Conservation (phyloP, 352 stramenopile species). For the Plasmopara viticola region DNA sequence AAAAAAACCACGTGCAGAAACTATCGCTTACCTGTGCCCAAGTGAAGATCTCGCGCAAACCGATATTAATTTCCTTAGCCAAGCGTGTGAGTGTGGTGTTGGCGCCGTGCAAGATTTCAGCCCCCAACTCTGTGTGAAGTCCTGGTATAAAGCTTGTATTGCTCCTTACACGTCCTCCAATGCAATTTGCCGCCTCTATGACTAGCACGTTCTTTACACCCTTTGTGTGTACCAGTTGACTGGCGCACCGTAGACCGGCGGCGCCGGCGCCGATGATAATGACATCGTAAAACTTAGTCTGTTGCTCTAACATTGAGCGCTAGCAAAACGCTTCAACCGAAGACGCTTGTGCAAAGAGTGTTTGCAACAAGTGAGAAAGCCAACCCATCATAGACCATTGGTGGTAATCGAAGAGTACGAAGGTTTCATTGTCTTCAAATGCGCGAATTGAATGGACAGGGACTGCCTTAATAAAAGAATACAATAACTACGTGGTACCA, state of each 20-base stretch:
- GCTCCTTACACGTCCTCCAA: constrained; percentile 61
- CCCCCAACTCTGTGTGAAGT: constrained; percentile 66
- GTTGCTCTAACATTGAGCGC: constrained; percentile 11
- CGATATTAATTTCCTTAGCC: constrained; percentile 56
- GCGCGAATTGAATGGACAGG: too few species aligned
- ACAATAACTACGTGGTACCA: too few species aligned
- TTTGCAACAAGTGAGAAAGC: too few species aligned
- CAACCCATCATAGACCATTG: too few species aligned
- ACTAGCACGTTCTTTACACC: constrained; percentile 63
- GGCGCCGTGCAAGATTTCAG: constrained; percentile 67
- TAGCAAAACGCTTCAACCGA: constrained; percentile 8
- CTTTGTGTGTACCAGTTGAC: constrained; percentile 48
- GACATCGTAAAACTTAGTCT: constrained; percentile 45
- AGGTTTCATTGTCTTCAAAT: too few species aligned
- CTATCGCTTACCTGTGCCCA: constrained; percentile 78
- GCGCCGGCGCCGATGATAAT: constrained; percentile 67
- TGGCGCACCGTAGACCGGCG: constrained; percentile 57
- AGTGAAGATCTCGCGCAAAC: constrained; percentile 77
- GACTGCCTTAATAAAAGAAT: too few species aligned
- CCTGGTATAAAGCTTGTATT: constrained; percentile 62
- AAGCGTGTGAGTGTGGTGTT: constrained; percentile 73
- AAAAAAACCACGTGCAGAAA: too few species aligned
- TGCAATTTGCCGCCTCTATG: constrained; percentile 56
- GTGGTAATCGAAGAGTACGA: too few species aligned
- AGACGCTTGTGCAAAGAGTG: constrained; percentile 10